Base-by-base conservation (phyloP, 495 filamentous ascomycete species). In the Xylaria flabelliformis region DNA sequence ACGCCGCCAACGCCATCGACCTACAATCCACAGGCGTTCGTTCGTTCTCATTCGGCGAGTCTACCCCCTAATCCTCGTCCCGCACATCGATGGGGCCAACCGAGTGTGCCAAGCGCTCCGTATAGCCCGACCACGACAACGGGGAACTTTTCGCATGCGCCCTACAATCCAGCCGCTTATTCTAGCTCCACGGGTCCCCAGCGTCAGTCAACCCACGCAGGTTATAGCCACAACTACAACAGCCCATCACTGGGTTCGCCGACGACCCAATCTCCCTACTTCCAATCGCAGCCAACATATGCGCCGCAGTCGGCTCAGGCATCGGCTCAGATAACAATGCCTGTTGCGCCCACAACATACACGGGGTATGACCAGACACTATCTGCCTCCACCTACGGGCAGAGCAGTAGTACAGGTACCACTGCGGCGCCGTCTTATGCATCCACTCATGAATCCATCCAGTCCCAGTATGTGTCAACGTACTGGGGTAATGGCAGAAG, bases 11-110 rank as follows among this genome's bases (percentile, higher is more conserved):
- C 82, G 21, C 90, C 88, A 61, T 80, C 85, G 17, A 82, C 88
- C 1, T 97, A 97, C 80, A 97, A 97, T 74, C 94, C 95, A 2
- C 93, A 94, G 80, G 83, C 91, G 65, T 98, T 94, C 79, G 88
- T 86, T 58, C 83, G 88, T 10, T 87, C 91, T 4, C 88, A 92
- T 58, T 88, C 91, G 24, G 82, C 79, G 3, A 79, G 78, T n/a
- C 72, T 83, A 41, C 86, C 82, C 41, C 85, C 82, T 61, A 82
- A 82, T 50, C 83, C 82, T 56, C 77, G 80, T 51, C 80, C 82
- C 1, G 64, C 80, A 26, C 44, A 74, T 48, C 79, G 83, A 70
- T 82, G 76, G 76, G 66, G 46, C 21, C 74, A 76, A 21, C 44
- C 74, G 17, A 75, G 61, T 72, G 26, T 72, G 29, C 15, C 67